These are phyloP conservation scores for Rosa lucieae DNA, from an alignment of 306 rosid species.

Conservation along the genomic window DNA sequence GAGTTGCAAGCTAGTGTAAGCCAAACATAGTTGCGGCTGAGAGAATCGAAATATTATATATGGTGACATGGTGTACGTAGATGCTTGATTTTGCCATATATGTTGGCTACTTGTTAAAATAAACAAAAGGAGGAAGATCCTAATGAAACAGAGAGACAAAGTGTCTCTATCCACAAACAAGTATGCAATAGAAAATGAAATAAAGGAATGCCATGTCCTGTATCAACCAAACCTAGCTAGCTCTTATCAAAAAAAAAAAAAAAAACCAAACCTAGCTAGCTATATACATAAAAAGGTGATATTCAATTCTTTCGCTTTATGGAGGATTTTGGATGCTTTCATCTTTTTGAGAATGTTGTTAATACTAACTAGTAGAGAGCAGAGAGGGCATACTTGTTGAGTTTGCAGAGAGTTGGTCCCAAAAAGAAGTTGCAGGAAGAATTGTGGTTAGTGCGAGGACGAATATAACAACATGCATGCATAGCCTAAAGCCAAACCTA, in stretches of 20 bases:
- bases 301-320: slow-evolving; percentile 53
- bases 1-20: background rate
- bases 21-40: background rate
- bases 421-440: slow-evolving; percentile 81
- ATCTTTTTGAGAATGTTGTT: background rate
- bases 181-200: slow-evolving; percentile 34
- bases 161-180: slow-evolving; percentile 41
- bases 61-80: background rate
- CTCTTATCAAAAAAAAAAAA: too few species aligned
- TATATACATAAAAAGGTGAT: slow-evolving; percentile 45
- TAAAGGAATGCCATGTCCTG: slow-evolving; percentile 29
- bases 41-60: background rate
- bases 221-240: background rate
- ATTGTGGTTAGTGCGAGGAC: slow-evolving; percentile 55
- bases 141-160: slow-evolving; percentile 28
- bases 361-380: background rate
- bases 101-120: background rate
- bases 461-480: slow-evolving; percentile 70
- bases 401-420: slow-evolving; percentile 69
- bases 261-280: background rate
- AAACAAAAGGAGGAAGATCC: slow-evolving; percentile 33
- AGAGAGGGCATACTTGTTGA: slow-evolving; percentile 10
- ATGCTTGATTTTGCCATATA: background rate
- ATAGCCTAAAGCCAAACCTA: slow-evolving; percentile 24
- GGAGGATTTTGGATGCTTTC: slow-evolving; percentile 60